Conservation (phyloP, 2,329 filamentous ascomycete genomes). For the Zelopaecilomyces penicillatus region DNA sequence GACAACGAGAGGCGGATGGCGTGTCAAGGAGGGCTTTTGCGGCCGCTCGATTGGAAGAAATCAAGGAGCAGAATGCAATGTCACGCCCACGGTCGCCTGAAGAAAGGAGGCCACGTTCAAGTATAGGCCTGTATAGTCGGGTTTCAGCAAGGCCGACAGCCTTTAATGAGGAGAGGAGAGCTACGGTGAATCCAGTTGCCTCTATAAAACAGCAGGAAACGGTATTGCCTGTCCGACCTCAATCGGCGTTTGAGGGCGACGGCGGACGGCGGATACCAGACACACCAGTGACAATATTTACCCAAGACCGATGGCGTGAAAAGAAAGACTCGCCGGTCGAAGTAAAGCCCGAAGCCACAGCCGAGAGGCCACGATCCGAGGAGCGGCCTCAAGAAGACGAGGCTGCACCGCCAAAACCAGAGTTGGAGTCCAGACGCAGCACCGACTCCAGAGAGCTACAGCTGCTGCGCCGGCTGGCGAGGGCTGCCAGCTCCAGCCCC, state of each 20-base stretch:
- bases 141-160: not conserved
- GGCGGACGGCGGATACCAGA: conserved; percentile 28
- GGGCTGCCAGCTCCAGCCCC: conserved; percentile 39
- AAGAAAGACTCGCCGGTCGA: conserved; percentile 4
- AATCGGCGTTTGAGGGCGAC: conserved; percentile 17
- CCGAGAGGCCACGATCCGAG: not conserved
- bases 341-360: conserved; percentile 11
- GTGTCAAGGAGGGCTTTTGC: conserved; percentile 39
- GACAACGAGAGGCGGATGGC: conserved; percentile 33
- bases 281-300: conserved; percentile 33
- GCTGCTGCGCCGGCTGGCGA: conserved; percentile 40
- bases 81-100: conserved; percentile 36
- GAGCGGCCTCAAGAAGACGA: not conserved
- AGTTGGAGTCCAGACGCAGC: conserved; percentile 12
- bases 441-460: conserved; percentile 41
- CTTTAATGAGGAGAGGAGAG: not conserved
- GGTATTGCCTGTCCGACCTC: conserved; percentile 14
- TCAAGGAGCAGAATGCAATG: conserved; percentile 40
- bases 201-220: conserved; percentile 3
- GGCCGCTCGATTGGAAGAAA: conserved; percentile 43
- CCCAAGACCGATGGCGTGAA: not conserved
- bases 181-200: not conserved
- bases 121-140: not conserved
- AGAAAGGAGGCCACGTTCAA: conserved; percentile 22
- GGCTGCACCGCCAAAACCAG: not conserved